Evolutionary conservation across 139 green algal species (phyloP).

Genomic region (Micractinium conductrix): DNA sequence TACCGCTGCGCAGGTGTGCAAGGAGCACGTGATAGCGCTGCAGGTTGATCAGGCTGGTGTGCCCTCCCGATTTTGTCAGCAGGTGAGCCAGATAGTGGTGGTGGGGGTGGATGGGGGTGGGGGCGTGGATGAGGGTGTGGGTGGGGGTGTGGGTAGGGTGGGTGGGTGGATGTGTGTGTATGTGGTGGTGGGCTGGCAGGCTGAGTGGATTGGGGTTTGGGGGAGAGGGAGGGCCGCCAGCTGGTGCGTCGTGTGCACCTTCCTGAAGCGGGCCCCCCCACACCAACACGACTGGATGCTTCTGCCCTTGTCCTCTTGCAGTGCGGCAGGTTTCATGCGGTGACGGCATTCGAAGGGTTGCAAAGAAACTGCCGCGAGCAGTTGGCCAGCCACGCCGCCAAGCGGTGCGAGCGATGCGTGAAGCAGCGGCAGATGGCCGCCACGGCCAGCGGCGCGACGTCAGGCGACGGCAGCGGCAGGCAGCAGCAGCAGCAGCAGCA

Average conservation of each 20-base stretch:
- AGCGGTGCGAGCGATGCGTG: background rate
- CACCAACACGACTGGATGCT: too few species aligned
- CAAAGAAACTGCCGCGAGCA: background rate
- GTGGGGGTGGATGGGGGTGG: too few species aligned
- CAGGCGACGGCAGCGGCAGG: background rate
- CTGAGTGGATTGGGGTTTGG: too few species aligned
- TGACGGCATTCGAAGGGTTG: background rate
- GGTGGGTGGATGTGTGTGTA: too few species aligned
- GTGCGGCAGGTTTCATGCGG: background rate
- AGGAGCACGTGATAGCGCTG: background rate
- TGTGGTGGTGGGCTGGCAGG: too few species aligned
- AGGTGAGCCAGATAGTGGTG: background rate
- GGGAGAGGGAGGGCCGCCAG: too few species aligned
- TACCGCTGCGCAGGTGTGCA: conserved; percentile 14
- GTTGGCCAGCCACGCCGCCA: background rate
- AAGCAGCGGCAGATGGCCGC: background rate
- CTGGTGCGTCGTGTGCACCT: too few species aligned
- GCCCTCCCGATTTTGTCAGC: background rate
- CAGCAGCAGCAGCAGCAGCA: background rate
- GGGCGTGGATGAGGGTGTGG: too few species aligned
- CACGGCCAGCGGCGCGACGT: too few species aligned
- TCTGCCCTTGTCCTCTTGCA: background rate
- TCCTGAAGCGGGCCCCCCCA: too few species aligned
- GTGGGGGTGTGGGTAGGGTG: background rate
- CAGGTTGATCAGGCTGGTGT: background rate